These are phyloP conservation scores for Candida ascalaphidarum DNA, from an alignment of 805 yeast genomes.

Conservation along the genomic window DNA sequence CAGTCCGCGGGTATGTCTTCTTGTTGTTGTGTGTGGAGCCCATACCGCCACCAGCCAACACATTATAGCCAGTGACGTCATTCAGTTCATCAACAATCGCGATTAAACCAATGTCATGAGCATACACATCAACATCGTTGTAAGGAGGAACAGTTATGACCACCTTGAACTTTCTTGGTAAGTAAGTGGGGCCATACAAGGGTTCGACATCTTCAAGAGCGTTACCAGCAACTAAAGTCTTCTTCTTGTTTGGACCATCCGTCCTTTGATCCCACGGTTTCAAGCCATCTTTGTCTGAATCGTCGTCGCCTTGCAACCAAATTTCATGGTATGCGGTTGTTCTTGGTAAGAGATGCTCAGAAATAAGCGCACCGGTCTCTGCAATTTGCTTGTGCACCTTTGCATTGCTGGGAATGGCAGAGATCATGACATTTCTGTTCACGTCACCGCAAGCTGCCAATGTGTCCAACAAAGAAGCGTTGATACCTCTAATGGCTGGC, in stretches of 20 bases:
- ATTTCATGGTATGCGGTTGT: conserved; percentile 96
- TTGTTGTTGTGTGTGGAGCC: conserved; percentile 95
- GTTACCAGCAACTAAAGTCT: conserved; percentile 79
- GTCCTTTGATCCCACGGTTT: conserved; percentile 56
- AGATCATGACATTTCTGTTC: conserved; percentile 87
- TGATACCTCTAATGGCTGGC: conserved; percentile 89
- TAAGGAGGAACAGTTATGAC: conserved; percentile 93
- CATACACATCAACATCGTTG: conserved; percentile 94
- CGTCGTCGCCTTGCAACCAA: conserved; percentile 86
- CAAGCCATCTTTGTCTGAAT: conserved; percentile 60
- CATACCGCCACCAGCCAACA: conserved; percentile 98
- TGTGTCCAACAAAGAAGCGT: conserved; percentile 83
- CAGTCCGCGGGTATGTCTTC: conserved; percentile 94
- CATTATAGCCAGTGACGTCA: conserved; percentile 71
- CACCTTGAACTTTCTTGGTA: conserved; percentile 94
- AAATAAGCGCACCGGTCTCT: conserved; percentile 51
- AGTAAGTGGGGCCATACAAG: conserved; percentile 72
- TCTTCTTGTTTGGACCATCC: conserved; percentile 73
- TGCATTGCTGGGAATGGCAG: conserved; percentile 83
- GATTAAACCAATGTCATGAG: conserved; percentile 88
- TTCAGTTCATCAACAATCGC: conserved; percentile 71
- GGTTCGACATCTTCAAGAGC: conserved; percentile 82
- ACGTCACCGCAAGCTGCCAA: conserved; percentile 99
- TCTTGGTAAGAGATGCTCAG: conserved; percentile 78
- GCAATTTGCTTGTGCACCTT: conserved; percentile 73